Evolutionary conservation across 148 eudicot species (phyloP).

Genomic region (Rhododendron ovatum): DNA sequence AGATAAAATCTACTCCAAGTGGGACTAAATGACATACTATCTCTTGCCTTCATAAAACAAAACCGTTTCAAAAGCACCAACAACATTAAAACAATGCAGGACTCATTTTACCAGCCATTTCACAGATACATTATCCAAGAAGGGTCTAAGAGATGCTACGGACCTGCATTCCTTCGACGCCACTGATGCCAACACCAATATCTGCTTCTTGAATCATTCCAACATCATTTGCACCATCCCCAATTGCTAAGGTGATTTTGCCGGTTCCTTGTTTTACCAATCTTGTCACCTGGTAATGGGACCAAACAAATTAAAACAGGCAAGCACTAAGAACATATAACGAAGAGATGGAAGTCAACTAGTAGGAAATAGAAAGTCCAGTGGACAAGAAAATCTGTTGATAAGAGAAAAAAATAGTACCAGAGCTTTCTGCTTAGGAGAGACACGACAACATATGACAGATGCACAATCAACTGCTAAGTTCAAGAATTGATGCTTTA

Average conservation of each 20-base stretch:
- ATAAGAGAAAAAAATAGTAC: slow-evolving; percentile 30
- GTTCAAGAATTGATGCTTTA: slow-evolving; percentile 66
- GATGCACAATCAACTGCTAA: slow-evolving; percentile 87
- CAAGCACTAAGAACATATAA: too few species aligned
- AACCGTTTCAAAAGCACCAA: neutral
- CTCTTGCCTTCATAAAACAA: neutral
- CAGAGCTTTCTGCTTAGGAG: slow-evolving; percentile 94
- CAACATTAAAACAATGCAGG: neutral
- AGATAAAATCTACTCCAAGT: neutral
- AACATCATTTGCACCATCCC: slow-evolving; percentile 91
- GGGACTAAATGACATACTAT: neutral
- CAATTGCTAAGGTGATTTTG: too few species aligned
- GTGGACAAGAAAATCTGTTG: neutral
- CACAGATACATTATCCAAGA: too few species aligned
- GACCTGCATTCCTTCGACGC: too few species aligned
- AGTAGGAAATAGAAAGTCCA: too few species aligned
- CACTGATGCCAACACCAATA: too few species aligned
- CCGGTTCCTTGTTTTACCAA: too few species aligned
- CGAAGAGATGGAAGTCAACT: too few species aligned
- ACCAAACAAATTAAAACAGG: too few species aligned
- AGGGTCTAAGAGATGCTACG: too few species aligned
- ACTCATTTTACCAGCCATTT: neutral
- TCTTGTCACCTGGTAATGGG: too few species aligned
- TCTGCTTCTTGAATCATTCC: too few species aligned
- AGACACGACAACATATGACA: slow-evolving; percentile 96